phyloP scores from a whole-genome alignment of 75 land plant genomes.

The Sequoia sempervirens region DNA sequence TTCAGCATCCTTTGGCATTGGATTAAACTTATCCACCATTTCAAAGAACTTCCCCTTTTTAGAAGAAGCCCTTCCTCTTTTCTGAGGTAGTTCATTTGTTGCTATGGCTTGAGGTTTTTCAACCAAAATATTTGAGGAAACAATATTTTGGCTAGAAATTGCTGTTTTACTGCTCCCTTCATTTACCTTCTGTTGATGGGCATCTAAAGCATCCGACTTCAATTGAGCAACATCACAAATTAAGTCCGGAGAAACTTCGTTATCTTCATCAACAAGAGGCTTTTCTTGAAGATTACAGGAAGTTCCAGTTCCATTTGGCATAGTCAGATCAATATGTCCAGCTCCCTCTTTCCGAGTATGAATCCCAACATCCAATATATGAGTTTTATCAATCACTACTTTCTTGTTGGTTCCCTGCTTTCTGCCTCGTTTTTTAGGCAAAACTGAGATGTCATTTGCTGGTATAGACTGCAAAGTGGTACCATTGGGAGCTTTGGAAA shows the following conservation, averaged over 20 bases:
- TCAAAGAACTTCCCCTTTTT: conserved; percentile 1
- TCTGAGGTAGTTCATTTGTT: background rate
- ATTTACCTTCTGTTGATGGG: background rate
- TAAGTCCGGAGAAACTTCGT: background rate
- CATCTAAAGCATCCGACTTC: conserved; percentile 4
- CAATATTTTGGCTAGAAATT: background rate
- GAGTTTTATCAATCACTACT: background rate
- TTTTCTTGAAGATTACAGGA: background rate
- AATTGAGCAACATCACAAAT: background rate
- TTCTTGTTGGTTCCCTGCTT: background rate
- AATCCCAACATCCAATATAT: background rate
- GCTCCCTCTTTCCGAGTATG: background rate
- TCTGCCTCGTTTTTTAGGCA: conserved; percentile 5
- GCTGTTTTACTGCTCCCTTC: background rate
- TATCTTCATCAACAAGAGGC: background rate
- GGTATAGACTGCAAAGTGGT: background rate
- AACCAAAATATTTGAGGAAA: background rate
- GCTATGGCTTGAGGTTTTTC: background rate
- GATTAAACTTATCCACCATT: background rate
- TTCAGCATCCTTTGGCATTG: background rate
- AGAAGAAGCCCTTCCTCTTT: conserved; percentile 4
- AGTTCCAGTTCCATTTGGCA: background rate
- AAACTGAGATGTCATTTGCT: conserved; percentile 2
- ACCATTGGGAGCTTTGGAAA: background rate
- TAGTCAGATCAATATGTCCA: background rate